Evolutionary conservation across 2,329 filamentous ascomycete species (phyloP).

Genomic region (Paraphoma sp.): DNA sequence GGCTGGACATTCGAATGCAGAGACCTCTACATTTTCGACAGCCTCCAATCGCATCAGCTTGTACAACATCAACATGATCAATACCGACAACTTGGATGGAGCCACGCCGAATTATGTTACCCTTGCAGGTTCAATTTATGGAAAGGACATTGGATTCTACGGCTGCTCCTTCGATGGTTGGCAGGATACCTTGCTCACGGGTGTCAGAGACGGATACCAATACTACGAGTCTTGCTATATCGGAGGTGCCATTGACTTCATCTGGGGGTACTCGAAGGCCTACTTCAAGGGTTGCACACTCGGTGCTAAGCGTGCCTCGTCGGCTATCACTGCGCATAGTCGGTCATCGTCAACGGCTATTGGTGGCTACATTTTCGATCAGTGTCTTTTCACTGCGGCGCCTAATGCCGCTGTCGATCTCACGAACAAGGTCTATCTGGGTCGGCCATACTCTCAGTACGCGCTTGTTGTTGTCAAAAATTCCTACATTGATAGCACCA

Average conservation of each 20-base stretch:
- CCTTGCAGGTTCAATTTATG: conserved; percentile 59
- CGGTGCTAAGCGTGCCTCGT: conserved; percentile 43
- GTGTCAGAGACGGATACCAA: conserved; percentile 55
- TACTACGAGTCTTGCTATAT: conserved; percentile 64
- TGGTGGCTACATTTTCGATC: conserved; percentile 62
- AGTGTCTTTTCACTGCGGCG: conserved; percentile 53
- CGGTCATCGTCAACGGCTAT: conserved; percentile 23
- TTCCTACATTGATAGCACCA: conserved; percentile 57
- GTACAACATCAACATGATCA: conserved; percentile 65
- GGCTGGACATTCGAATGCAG: conserved; percentile 54
- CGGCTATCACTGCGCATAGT: conserved; percentile 42
- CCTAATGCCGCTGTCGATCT: conserved; percentile 39
- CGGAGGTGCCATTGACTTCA: conserved; percentile 64
- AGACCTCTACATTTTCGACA: conserved; percentile 55
- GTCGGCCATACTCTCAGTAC: conserved; percentile 58
- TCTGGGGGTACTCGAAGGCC: conserved; percentile 59
- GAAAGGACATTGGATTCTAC: conserved; percentile 62
- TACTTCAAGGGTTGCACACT: conserved; percentile 61
- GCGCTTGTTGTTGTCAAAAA: conserved; percentile 58
- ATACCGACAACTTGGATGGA: conserved; percentile 47
- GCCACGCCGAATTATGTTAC: conserved; percentile 52
- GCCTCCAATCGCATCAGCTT: conserved; percentile 59
- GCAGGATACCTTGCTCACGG: conserved; percentile 58
- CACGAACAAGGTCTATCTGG: conserved; percentile 54
- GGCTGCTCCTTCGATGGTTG: conserved; percentile 60